Base-by-base conservation (phyloP, 805 yeast genomes). In the Maudiozyma saulgeensis region DNA sequence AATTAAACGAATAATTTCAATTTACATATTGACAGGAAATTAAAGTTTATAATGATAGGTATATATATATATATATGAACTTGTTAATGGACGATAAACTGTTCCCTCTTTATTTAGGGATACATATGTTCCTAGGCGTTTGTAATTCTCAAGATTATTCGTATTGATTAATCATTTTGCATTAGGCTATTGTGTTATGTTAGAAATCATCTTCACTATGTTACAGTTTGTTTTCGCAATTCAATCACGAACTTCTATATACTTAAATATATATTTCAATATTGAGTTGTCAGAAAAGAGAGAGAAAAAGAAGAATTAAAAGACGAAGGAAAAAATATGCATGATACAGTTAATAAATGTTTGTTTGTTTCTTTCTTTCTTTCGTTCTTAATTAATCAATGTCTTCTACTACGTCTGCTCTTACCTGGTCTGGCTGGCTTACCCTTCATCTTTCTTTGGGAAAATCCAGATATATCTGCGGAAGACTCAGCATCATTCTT, bases 401-500 rank as follows among this genome's bases (percentile, higher is more conserved):
- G 51, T 53, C 66, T 61, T 51, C 58, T 61, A 16, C 64, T 38
- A 59, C 84, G 77, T 64, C 71, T 79, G 56, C 74, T 74, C 66
- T 78, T 79, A 43, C 84, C 84, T 37, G 78, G 80, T 64, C 82
- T 74, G 7, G 66, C 49, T 35, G 75, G 55, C 52, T 70, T 68
- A 28, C 73, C 72, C 60, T 77, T 76, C 80, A 76, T 80, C 61
- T 75, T 80, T 54, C 72, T 70, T 37, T 71, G 54, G 19, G 77
- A 72, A 68, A 81, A 82, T 1, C 77, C 73, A 44, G 81, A 69
- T 47, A 86, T 70, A 62, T 87, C 93, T 51, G 78, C 78, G 32
- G 87, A 74, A 26, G 90, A 81, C 47, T 76, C 76, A 21, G 88
- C 80, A 59, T 84, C 87, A 63, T 87, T 87, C 68, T 75, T 76